Evolutionary conservation across 768 basidiomycete species (phyloP), one percentile per base, ranked within the genome.

Genomic region (Russula sp.): DNA sequence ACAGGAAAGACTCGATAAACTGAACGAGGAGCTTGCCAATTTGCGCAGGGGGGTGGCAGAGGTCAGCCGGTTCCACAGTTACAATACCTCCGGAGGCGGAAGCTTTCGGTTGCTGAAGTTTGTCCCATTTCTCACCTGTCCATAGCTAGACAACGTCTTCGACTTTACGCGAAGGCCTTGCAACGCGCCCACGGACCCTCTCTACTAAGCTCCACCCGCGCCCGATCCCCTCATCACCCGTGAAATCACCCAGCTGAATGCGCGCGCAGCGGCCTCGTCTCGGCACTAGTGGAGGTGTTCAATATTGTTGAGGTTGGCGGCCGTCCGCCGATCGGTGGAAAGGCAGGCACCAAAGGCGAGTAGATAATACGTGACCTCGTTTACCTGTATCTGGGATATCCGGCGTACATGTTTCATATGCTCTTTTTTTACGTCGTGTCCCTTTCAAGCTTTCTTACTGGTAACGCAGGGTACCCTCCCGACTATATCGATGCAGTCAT

Each of bases 401-500:
- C 78, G 89, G 70, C 81, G 90, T 89, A 66, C 61, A 83, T 46
- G 10, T 79, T 34, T 57, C 42, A 55, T 59, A 32, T 57, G 8
- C n/a, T 16, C 24, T 7, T 50, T 24, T 7, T 50, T 24, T n/a
- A n/a, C n/a, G n/a, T 54, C 32, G 50, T n/a, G 58, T 58, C 11
- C 8, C 11, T 30, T 66, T 32, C 40, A 57, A 44, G 42, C 20
- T 22, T 46, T 53, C 57, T 46, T 57, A 48, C 52, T 46, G 30
- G 34, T 46, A 46, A 9, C 34, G 24, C 64, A 90, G 87, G 90
- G 58, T 92, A 91, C 72, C 89, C 90, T 1, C 88, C 90, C 42
- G 88, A 91, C 67, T 89, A 93, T 63, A 90, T 92, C 76, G 92
- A 94, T 71, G 90, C 91, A 3, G 90, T 91, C n/a, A 77, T 94